A percentile compares a stretch with the other conserved stretches of the same genome.
Evolutionary conservation across 2,329 filamentous ascomycete genomes (phyloP).

Genomic region (Nemania bipapillata): DNA sequence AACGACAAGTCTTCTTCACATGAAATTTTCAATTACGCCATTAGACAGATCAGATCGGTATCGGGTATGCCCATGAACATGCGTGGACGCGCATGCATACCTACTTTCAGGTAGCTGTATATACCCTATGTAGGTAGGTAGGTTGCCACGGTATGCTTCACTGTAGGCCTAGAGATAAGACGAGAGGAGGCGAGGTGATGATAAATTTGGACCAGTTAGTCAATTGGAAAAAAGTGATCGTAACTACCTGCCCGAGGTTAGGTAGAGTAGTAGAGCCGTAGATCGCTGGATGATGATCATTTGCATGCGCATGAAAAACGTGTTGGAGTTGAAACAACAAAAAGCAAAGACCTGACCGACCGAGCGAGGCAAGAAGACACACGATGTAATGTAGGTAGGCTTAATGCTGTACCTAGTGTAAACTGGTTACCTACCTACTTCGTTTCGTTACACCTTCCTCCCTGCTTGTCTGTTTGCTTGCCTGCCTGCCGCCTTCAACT

Average conservation of each 20-base stretch:
- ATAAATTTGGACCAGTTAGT: too few species aligned
- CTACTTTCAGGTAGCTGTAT: too few species aligned
- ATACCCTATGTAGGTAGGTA: too few species aligned
- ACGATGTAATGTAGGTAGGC: neutral
- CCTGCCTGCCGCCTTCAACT: neutral
- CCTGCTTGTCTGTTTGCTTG: neutral
- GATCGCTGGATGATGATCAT: neutral
- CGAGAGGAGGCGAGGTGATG: too few species aligned
- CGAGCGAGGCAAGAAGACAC: neutral
- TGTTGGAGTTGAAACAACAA: neutral
- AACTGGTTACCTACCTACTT: too few species aligned
- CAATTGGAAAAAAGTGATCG: neutral
- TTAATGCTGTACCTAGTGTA: too few species aligned
- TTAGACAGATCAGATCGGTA: neutral
- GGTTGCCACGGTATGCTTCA: too few species aligned
- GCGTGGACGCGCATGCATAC: neutral
- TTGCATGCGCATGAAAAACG: conserved; percentile 11
- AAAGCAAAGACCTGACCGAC: neutral
- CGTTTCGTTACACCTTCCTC: too few species aligned
- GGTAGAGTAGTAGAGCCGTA: neutral
- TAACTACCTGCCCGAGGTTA: neutral
- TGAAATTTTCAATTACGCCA: neutral
- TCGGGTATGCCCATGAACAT: neutral
- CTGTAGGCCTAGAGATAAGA: too few species aligned
- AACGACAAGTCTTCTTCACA: neutral